These are phyloP conservation scores for Saccharomycopsis hybrid DNA, from an alignment of 1,139 yeast species.

Conservation along the genomic window DNA sequence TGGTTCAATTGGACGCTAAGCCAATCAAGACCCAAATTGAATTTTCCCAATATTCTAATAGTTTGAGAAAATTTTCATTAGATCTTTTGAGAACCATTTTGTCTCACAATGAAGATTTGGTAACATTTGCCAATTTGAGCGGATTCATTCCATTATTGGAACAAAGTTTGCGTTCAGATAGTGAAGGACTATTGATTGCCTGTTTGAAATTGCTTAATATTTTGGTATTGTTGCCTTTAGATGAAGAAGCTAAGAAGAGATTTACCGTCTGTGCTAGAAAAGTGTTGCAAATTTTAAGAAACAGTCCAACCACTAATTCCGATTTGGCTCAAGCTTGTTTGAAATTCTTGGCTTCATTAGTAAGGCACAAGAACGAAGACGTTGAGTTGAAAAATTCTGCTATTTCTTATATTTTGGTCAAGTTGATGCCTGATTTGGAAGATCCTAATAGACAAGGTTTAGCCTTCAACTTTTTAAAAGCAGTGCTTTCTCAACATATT, in stretches of 20 bases:
- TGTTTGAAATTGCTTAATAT: slow-evolving; percentile 59
- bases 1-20: slow-evolving; percentile 60
- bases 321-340: slow-evolving; percentile 82
- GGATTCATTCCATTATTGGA: slow-evolving; percentile 75
- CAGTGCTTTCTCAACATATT: slow-evolving; percentile 66
- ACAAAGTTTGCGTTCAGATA: slow-evolving; percentile 51
- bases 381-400: slow-evolving; percentile 66
- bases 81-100: slow-evolving; percentile 73
- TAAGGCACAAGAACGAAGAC: slow-evolving; percentile 57
- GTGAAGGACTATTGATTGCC: slow-evolving; percentile 70
- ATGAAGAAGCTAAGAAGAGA: slow-evolving; percentile 45
- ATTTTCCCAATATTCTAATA: slow-evolving; percentile 43
- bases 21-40: slow-evolving; percentile 48
- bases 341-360: slow-evolving; percentile 64
- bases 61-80: slow-evolving; percentile 64
- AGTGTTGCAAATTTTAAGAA: slow-evolving; percentile 61
- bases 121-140: slow-evolving; percentile 53
- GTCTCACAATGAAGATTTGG: slow-evolving; percentile 49
- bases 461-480: slow-evolving; percentile 76
- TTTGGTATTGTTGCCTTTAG: slow-evolving; percentile 56
- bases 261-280: slow-evolving; percentile 57
- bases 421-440: slow-evolving; percentile 80
- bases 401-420: slow-evolving; percentile 65
- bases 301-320: slow-evolving; percentile 69
- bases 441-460: slow-evolving; percentile 87